Percentiles rank a stretch among this genome's conserved stretches.
Evolutionary conservation across 257 asterid species (phyloP).

Genomic region (Anisodus tanguticus): DNA sequence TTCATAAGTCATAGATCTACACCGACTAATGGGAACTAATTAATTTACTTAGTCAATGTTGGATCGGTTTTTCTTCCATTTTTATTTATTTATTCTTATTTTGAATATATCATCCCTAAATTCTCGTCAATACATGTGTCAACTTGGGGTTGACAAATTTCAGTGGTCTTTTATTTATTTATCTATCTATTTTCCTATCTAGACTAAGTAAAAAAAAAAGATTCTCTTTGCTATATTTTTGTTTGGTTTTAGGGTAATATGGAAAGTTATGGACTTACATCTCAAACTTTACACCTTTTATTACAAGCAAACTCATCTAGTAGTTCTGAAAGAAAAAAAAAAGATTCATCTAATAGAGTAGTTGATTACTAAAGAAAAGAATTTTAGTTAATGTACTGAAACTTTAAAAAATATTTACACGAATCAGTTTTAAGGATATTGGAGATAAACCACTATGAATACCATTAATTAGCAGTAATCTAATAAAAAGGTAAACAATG

Average conservation of each 20-base stretch:
- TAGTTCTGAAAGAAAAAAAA: too few relatives aligned
- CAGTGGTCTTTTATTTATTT: background rate
- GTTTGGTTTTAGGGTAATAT: background rate
- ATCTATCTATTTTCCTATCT: background rate
- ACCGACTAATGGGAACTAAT: constrained; percentile 18
- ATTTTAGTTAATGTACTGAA: background rate
- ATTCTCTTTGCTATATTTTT: too few relatives aligned
- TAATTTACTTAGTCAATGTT: background rate
- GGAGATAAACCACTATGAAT: background rate
- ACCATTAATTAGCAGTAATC: too few relatives aligned
- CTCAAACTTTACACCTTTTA: background rate
- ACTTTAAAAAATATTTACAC: background rate
- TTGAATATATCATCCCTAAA: background rate
- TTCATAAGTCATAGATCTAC: constrained; percentile 1
- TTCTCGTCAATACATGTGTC: constrained; percentile 11
- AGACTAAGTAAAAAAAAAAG: background rate
- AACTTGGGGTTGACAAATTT: background rate
- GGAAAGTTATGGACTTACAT: background rate
- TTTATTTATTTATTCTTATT: background rate
- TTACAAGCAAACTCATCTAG: background rate
- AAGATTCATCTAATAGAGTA: background rate
- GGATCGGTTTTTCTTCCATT: background rate
- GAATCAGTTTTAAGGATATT: too few relatives aligned
- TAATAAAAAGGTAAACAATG: too few relatives aligned
- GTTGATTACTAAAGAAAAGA: background rate